Evolutionary conservation across 2,329 filamentous ascomycete genomes (phyloP).

Genomic region (Diaporthe vaccinii): DNA sequence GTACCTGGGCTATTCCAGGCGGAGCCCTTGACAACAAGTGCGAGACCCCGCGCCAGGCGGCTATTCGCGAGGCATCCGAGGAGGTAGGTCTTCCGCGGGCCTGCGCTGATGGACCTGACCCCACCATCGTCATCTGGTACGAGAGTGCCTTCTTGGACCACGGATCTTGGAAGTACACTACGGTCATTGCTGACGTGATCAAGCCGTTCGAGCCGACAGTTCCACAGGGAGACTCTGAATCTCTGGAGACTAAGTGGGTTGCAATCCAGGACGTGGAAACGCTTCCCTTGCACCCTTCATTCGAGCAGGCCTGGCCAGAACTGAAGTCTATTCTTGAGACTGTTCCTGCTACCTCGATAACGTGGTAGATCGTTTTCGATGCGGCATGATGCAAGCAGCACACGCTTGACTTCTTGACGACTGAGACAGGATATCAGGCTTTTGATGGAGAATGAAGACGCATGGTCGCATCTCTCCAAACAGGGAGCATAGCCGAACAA

Average conservation of each 20-base stretch:
- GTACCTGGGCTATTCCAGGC: conserved; percentile 32
- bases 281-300: not conserved
- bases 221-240: not conserved
- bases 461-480: not conserved
- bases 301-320: conserved; percentile 24
- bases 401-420: not conserved
- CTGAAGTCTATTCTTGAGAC: not conserved
- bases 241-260: conserved; percentile 13
- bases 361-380: not conserved
- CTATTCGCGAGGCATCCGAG: conserved; percentile 21
- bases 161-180: conserved; percentile 29
- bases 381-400: too few species aligned
- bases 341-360: not conserved
- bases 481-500: too few species aligned
- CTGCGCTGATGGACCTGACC: not conserved
- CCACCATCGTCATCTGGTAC: not conserved
- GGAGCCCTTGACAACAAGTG: conserved; percentile 1
- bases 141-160: conserved; percentile 14
- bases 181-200: not conserved
- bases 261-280: not conserved
- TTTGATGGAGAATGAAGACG: not conserved
- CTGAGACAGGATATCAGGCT: too few species aligned
- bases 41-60: conserved; percentile 1
- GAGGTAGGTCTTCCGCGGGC: not conserved
- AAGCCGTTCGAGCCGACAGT: conserved; percentile 7